Base-by-base conservation (phyloP, 225 moss, liverwort and hornwort genomes). In the Physcomitrellopsis africana region DNA sequence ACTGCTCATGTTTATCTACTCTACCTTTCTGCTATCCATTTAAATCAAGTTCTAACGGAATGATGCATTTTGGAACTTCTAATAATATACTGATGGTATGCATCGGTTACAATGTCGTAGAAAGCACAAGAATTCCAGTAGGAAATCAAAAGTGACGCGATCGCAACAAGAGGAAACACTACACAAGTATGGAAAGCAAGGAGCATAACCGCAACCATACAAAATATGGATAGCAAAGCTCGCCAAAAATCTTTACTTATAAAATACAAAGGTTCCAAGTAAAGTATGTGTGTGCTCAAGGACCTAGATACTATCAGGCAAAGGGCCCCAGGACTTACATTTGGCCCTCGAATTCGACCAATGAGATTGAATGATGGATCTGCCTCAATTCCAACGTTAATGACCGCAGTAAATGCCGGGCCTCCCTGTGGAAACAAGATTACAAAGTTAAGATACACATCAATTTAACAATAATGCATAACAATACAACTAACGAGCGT, bases 341-440 rank as follows among this genome's bases (percentile, higher is more conserved):
- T 93, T 79, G 95, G 95, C 89, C 95, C 95, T 89, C 92, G 93
- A 70, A 95, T 93, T 91, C 93, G 88, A 89, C 95, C 93, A 86
- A 87, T 74, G 51, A 93, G 93, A 95, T 95, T 91, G 93, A 91
- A 95, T 67, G 89, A 89, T 72, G 91, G 88, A 69, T 92, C 89
- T 72, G 87, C 87, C 82, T 95, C 93, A 51, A 93, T 76, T 72
- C 86, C 95, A 79, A 93, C 89, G 84, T 89, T 86, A 24, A 95
- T 84, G 79, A 80, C 81, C 77, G 78, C 82, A 58, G 89, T 83
- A 67, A 85, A 78, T 37, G 79, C 77, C 14, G 51, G 51, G 70
- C 84, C 69, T 63, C 83, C 89, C 92, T 90, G 92, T 73, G 60
- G 52, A 8, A 45, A 77, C 37, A 61, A 63, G 22, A 57, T 19